These are phyloP conservation scores for Apophysomyces variabilis DNA, from an alignment of 371 early-diverging fungal genomes.

Conservation along the genomic window DNA sequence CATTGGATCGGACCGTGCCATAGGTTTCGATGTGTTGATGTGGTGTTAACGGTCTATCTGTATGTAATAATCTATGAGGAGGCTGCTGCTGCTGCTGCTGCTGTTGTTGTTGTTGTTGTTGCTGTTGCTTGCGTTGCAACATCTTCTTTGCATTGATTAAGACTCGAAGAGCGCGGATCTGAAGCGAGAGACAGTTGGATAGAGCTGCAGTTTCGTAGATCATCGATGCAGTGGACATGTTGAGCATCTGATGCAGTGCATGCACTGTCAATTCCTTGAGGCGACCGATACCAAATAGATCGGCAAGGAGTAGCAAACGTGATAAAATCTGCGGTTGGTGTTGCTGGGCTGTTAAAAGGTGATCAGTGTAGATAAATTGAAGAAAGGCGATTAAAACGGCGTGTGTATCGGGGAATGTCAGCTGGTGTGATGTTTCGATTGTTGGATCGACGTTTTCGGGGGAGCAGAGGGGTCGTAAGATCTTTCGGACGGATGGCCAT, in stretches of 20 bases:
- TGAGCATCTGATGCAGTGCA: conserved; percentile 62
- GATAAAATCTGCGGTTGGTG: conserved; percentile 58
- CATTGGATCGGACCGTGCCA: background rate
- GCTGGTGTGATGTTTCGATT: conserved; percentile 22
- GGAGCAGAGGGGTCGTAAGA: conserved; percentile 24
- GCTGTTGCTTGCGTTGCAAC: conserved; percentile 30
- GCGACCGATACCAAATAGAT: conserved; percentile 55
- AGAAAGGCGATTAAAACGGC: conserved; percentile 62
- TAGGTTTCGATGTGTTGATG: background rate
- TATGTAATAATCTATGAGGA: background rate
- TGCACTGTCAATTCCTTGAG: conserved; percentile 57
- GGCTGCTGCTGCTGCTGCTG: conserved; percentile 16
- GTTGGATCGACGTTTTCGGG: conserved; percentile 15
- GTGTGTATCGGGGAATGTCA: conserved; percentile 58
- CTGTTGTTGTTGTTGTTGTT: conserved; percentile 19
- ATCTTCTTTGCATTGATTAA: conserved; percentile 51
- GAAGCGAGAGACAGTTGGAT: conserved; percentile 52
- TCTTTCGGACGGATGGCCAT: conserved; percentile 58
- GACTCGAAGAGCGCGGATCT: conserved; percentile 57
- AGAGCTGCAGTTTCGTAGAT: conserved; percentile 62
- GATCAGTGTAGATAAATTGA: conserved; percentile 71
- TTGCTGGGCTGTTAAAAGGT: conserved; percentile 61
- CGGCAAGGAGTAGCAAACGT: conserved; percentile 60
- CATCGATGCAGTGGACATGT: conserved; percentile 60
- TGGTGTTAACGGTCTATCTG: background rate